Percentiles rank a stretch among this genome's conserved stretches.
Conservation (phyloP, 257 asterid species). For the Solanum dulcamara region DNA sequence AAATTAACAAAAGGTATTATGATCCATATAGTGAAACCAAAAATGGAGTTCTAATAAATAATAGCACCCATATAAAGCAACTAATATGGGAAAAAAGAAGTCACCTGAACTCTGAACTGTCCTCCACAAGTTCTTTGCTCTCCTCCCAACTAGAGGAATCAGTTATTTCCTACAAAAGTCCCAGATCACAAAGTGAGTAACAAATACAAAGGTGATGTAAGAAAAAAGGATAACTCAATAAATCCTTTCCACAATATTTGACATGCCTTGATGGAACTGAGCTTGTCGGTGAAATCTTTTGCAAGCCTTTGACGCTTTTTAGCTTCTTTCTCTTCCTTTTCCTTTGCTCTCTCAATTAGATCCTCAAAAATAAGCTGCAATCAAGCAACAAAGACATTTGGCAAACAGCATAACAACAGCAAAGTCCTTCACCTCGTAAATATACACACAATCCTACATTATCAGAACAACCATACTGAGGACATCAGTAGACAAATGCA, state of each 20-base stretch:
- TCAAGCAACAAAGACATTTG: constrained; percentile 1
- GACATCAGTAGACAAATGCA: neutral
- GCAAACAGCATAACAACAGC: neutral
- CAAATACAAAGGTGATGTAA: neutral
- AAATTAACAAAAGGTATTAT: neutral
- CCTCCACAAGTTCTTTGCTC: constrained; percentile 63
- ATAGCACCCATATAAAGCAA: neutral
- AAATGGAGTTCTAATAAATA: neutral
- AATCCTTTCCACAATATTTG: constrained; percentile 6
- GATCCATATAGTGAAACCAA: constrained; percentile 3
- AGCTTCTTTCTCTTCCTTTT: constrained; percentile 91
- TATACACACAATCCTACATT: neutral
- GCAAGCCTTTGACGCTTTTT: constrained; percentile 84
- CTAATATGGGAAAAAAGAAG: constrained; percentile 2
- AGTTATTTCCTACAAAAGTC: constrained; percentile 49
- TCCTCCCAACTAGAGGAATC: constrained; percentile 82
- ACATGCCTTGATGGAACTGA: constrained; percentile 62
- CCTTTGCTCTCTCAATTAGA: constrained; percentile 86
- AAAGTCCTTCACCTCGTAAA: neutral
- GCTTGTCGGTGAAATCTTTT: constrained; percentile 68
- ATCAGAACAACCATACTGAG: neutral
- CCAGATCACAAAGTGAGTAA: neutral
- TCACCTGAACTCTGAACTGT: constrained; percentile 83
- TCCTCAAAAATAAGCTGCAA: constrained; percentile 80
- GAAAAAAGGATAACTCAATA: neutral